Evolutionary conservation across 139 green algal genomes (phyloP), one percentile per base, ranked within the genome.

Genomic region (Chlorella sp.): DNA sequence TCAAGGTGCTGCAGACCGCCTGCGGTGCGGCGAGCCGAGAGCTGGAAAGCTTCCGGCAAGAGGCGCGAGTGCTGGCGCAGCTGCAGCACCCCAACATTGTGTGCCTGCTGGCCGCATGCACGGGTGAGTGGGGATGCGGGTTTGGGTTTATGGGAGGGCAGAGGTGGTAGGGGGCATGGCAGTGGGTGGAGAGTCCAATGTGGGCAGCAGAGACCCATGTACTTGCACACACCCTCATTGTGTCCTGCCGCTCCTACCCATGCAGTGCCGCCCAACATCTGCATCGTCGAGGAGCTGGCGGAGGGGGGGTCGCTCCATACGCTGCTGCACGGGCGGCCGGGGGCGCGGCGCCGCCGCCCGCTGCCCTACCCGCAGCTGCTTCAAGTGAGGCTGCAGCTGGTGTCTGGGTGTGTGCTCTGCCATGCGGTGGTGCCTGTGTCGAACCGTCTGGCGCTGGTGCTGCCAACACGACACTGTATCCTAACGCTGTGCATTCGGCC

Each of bases 201-300:
- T n/a, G n/a, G n/a, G n/a, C n/a, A n/a, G n/a, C n/a, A n/a, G n/a
- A n/a, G n/a, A n/a, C n/a, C n/a, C n/a, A n/a, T n/a, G n/a, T n/a
- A n/a, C n/a, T n/a, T n/a, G n/a, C n/a, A n/a, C n/a, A n/a, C n/a
- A n/a, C n/a, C n/a, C n/a, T n/a, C n/a, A n/a, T n/a, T n/a, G n/a
- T n/a, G n/a, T n/a, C n/a, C n/a, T n/a, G n/a, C n/a, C n/a, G n/a
- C n/a, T n/a, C 44, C 9, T 51, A 51, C 44, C 44, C 44, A 51
- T 44, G 76, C 76, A 72, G 85, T 85, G 2, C 91, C 90, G 0
- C 93, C 93, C 41, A 84, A 93, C 84, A 89, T 96, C 62, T 96
- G 91, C 88, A 94, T 96, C n/a, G 87, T 96, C 17, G 92, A 96
- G 89, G 93, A 96, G 88, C 89, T 96, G 64, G 93, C 88, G 0